A percentile compares a stretch with the other conserved stretches of the same genome.
Evolutionary conservation across 177 flowering plant genomes (phyloP).

Genomic region (Vitis hybrid): DNA sequence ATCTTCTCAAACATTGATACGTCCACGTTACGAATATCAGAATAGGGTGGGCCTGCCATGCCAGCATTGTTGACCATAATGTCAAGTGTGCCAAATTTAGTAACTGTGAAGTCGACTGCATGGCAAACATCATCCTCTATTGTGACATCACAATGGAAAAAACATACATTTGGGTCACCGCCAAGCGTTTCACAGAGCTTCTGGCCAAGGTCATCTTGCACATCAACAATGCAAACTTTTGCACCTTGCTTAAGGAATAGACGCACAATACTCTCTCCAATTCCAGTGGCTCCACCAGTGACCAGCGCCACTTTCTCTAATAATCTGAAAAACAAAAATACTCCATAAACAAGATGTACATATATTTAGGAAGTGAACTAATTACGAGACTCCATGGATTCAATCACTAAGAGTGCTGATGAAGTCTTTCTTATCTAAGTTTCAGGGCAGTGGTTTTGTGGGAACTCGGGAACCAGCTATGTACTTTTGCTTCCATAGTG

Average conservation of each 20-base stretch:
- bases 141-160: slow-evolving; percentile 66
- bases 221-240: slow-evolving; percentile 68
- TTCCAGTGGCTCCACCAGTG: slow-evolving; percentile 89
- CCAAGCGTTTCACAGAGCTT: slow-evolving; percentile 49
- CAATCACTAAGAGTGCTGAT: too few species aligned
- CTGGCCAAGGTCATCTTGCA: slow-evolving; percentile 57
- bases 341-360: neutral
- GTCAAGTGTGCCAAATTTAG: slow-evolving; percentile 70
- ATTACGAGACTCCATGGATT: too few species aligned
- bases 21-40: slow-evolving; percentile 55
- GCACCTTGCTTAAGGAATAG: slow-evolving; percentile 77
- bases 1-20: slow-evolving; percentile 55
- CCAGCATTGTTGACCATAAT: slow-evolving; percentile 96
- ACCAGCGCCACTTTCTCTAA: slow-evolving; percentile 77
- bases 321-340: slow-evolving; percentile 44
- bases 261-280: slow-evolving; percentile 79
- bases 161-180: slow-evolving; percentile 37
- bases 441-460: too few species aligned
- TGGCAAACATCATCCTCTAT: slow-evolving; percentile 52
- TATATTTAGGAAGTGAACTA: too few species aligned
- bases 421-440: too few species aligned
- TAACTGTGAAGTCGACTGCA: slow-evolving; percentile 65
- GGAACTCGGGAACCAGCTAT: too few species aligned
- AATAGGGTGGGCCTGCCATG: slow-evolving; percentile 39
- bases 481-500: too few species aligned